Evolutionary conservation across 1,139 yeast species (phyloP), one percentile per base, ranked within the genome.

Genomic region (Sugiyamaella japonica): DNA sequence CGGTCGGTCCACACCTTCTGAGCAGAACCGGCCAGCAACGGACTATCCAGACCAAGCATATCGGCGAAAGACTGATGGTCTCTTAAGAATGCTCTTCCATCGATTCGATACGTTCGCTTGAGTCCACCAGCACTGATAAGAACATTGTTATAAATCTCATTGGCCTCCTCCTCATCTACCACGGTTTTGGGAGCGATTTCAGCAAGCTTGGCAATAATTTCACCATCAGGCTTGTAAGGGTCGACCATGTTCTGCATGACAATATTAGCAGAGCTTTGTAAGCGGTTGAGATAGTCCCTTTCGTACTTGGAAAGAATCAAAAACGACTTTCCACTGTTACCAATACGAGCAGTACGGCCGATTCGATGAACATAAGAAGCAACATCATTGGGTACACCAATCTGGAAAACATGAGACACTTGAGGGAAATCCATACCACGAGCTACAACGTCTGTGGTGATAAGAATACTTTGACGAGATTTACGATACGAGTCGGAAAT

Each of bases 311-410:
- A 62, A 52, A 71, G 55, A 54, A 66, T 61, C 53, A 72, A 54
- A 38, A 61, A 58, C 23, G 76, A 73, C 48, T 68, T 64, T 62
- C 99, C 99, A 37, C 78, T 75, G 61, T 81, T 81, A 58, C 97
- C 97, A 57, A 93, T 96, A 74, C 99, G 83, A 48, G 96, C 98
- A 20, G 98, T 91, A 78, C 99, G 85, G 58, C 99, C 99, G 63
- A 91, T 86, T 71, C 96, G 84, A 71, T 93, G 99, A 52, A 91
- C 83, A 69, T 91, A 91, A 60, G 87, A 86, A 13, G 91, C 83
- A 37, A 85, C 73, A 56, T 85, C 89, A 45, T 78, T 73, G 60
- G 95, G 89, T n/a, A 85, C 79, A 61, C 89, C 85, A 56, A 87
- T 70, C 73, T 90, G 97, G 65, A 86, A 74, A 53, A 90, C 97